These are phyloP conservation scores for Begonia fuchsioides DNA, from an alignment of 306 rosid genomes.

Conservation along the genomic window DNA sequence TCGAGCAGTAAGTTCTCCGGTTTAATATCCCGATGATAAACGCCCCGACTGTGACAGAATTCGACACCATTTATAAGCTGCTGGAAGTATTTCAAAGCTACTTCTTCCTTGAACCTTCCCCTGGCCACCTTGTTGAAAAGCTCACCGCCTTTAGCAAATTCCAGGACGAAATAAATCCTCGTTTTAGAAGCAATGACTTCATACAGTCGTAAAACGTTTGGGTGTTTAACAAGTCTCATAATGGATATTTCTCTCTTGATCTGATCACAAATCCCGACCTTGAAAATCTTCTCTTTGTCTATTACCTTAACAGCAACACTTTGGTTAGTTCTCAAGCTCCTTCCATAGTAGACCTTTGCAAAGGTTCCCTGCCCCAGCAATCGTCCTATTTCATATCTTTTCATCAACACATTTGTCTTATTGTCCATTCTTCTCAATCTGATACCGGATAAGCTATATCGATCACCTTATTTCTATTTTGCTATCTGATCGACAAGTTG, in stretches of 20 bases:
- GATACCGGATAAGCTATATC: conserved; percentile 12
- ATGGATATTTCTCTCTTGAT: conserved; percentile 59
- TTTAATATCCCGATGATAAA: conserved; percentile 81
- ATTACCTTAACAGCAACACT: conserved; percentile 67
- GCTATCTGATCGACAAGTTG: too few relatives aligned
- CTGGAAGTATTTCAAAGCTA: conserved; percentile 53
- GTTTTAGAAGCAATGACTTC: conserved; percentile 84
- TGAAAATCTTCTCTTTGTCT: conserved; percentile 58
- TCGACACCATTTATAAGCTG: conserved; percentile 74
- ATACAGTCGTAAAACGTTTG: too few relatives aligned
- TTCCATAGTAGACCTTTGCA: conserved; percentile 74
- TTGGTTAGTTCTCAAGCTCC: conserved; percentile 45
- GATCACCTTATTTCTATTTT: too few relatives aligned
- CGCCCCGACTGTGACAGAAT: conserved; percentile 82
- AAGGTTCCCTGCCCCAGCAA: conserved; percentile 72
- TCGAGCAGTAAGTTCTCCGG: conserved; percentile 82
- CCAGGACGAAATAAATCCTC: conserved; percentile 75
- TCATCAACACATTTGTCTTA: conserved; percentile 32
- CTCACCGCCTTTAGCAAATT: conserved; percentile 87
- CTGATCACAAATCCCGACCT: conserved; percentile 42
- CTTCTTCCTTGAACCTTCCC: conserved; percentile 65
- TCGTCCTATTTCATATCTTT: conserved; percentile 65
- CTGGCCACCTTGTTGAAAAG: conserved; percentile 65
- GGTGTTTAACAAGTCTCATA: conserved; percentile 71
- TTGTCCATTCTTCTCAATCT: conserved; percentile 38